Evolutionary conservation across 139 green algal species (phyloP).

Genomic region (Chlorella sp.): DNA sequence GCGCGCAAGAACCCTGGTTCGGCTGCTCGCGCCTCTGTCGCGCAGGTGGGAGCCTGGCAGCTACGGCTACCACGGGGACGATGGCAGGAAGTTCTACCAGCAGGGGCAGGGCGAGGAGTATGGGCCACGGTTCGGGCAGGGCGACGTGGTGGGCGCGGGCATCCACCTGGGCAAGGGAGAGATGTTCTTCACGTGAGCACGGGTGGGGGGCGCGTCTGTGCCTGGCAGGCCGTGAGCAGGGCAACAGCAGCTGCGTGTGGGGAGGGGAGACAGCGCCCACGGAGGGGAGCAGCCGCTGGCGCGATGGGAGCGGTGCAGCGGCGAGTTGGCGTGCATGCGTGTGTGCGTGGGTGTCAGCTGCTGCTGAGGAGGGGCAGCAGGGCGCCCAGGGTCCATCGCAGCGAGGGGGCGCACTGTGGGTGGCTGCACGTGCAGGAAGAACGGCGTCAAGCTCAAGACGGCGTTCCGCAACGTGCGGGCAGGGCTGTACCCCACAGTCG

Average conservation of each 20-base stretch:
- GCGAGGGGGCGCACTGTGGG: too few relatives aligned
- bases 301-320: too few relatives aligned
- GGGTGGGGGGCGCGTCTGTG: too few relatives aligned
- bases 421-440: conserved; percentile 74
- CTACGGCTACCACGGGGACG: conserved; percentile 86
- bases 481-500: conserved; percentile 75
- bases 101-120: conserved; percentile 67
- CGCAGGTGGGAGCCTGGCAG: conserved; percentile 70
- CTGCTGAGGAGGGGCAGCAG: too few relatives aligned
- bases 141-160: conserved; percentile 76
- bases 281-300: too few relatives aligned
- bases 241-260: too few relatives aligned
- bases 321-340: too few relatives aligned
- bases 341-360: too few relatives aligned
- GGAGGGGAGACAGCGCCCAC: too few relatives aligned
- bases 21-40: not conserved
- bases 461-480: conserved; percentile 58
- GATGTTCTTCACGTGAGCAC: conserved; percentile 91
- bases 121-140: conserved; percentile 59
- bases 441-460: conserved; percentile 67
- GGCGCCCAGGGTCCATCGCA: too few relatives aligned
- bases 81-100: conserved; percentile 60
- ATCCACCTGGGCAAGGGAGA: conserved; percentile 65
- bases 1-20: not conserved
- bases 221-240: too few relatives aligned